Evolutionary conservation across 192 early-diverging fungal species (phyloP), one percentile per base, ranked within the genome.

Genomic region (Coemansia javaensis): DNA sequence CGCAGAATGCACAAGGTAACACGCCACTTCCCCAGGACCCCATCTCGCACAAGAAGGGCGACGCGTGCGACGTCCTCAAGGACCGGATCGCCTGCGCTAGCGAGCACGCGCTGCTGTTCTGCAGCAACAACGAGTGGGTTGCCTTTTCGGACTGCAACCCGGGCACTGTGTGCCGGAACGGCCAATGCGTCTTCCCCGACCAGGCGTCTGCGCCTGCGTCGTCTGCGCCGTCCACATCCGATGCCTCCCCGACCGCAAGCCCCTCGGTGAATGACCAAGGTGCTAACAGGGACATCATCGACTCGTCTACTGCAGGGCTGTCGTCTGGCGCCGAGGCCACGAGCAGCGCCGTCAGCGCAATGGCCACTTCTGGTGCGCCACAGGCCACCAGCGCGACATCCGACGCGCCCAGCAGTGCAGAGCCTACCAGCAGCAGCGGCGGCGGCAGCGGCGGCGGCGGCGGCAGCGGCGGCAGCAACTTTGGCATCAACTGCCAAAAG

Each of bases 401-500:
- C 15, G 33, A 12, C 27, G 25, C 34, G 14, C n/a, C 37, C 18
- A 2, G 17, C 37, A 38, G 37, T 18, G 37, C 9, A 15, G 35
- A 33, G 0, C 3, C 12, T 27, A 2, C 34, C 25, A 33, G 41
- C 1, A 40, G 56, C 27, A 25, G 44, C 22, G 33, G 36, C 40
- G 35, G 33, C 16, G 36, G 23, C 17, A 39, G 30, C n/a, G 23
- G 23, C 0, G 30, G 44, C 8, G 16, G 40, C 20, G 30, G 51
- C 36, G 48, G 58, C 15, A n/a, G 28, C 28, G 44, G 50, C 31
- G 55, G 65, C 32, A 35, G 40, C 41, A 31, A 45, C 32, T 60
- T 47, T 43, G 51, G 56, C 1, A 63, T 77, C 24, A 67, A 50
- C 20, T 66, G 63, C 59, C 59, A 60, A 17, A 70, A 66, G 44